These are phyloP conservation scores for Orobanche coerulescens DNA, from an alignment of 257 asterid genomes.

Conservation along the genomic window DNA sequence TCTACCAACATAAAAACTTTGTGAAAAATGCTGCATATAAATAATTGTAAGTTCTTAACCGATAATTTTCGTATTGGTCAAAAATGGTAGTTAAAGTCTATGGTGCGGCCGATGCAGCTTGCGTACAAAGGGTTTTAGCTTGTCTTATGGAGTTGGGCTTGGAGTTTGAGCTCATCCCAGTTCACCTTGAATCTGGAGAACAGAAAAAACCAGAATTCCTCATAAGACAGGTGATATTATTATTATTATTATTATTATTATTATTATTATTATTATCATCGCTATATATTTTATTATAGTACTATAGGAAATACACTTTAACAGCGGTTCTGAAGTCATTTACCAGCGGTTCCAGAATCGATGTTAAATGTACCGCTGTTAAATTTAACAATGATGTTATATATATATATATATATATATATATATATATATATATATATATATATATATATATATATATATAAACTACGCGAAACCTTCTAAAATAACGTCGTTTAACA, in stretches of 20 bases:
- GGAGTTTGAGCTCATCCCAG: conserved; percentile 42
- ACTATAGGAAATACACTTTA: too few species aligned
- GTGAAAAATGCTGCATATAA: not conserved
- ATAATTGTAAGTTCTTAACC: not conserved
- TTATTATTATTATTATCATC: not conserved
- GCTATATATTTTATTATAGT: not conserved
- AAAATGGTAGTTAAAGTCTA: conserved; percentile 63
- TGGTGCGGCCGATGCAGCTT: conserved; percentile 56
- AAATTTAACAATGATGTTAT: too few species aligned
- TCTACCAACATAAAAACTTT: not conserved
- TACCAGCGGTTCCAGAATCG: too few species aligned
- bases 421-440: too few species aligned
- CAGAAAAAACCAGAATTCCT: conserved; percentile 48
- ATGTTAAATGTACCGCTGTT: too few species aligned
- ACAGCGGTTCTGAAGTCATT: too few species aligned
- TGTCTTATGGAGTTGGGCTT: conserved; percentile 55
- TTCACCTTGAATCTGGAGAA: conserved; percentile 46
- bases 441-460: too few species aligned
- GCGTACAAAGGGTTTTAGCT: conserved; percentile 65
- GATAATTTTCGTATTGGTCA: not conserved
- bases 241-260: not conserved
- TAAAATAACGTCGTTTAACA: too few species aligned
- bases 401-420: too few species aligned
- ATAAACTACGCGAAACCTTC: too few species aligned
- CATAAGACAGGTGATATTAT: conserved; percentile 44